Evolutionary conservation across 2,329 filamentous ascomycete genomes (phyloP).

Genomic region (Sphaerulina populicola): DNA sequence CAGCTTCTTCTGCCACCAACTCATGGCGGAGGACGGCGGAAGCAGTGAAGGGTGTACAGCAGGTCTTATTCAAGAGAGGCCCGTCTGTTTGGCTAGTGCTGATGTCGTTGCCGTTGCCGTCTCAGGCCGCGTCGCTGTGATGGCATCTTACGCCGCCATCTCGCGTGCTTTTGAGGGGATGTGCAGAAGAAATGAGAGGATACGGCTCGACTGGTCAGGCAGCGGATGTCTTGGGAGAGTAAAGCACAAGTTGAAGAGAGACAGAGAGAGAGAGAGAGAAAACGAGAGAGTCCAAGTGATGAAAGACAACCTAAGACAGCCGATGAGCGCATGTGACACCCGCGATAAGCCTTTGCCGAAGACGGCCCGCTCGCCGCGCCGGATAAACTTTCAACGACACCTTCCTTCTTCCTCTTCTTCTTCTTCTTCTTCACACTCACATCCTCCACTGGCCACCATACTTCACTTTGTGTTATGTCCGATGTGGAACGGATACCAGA

Average conservation of each 20-base stretch:
- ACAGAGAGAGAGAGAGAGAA: too few species aligned
- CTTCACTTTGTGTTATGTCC: background rate
- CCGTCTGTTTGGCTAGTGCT: constrained; percentile 52
- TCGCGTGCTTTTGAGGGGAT: background rate
- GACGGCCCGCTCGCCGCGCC: too few species aligned
- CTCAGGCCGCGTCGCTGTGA: constrained; percentile 8
- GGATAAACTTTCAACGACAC: background rate
- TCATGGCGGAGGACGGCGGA: constrained; percentile 8
- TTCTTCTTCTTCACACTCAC: too few species aligned
- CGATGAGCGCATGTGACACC: background rate
- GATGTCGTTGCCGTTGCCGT: constrained; percentile 41
- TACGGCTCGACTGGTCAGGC: background rate
- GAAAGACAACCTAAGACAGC: background rate
- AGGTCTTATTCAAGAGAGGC: constrained; percentile 13
- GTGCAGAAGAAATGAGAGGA: background rate
- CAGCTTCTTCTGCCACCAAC: constrained; percentile 71
- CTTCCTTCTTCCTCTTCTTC: background rate
- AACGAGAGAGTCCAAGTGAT: background rate
- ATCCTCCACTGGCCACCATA: too few species aligned
- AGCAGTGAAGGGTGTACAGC: background rate
- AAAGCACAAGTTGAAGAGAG: background rate
- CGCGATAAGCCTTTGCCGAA: background rate
- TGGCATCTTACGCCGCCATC: constrained; percentile 7
- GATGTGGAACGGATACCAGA: background rate
- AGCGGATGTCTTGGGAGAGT: background rate